A percentile compares a stretch with the other conserved stretches of the same genome.
phyloP scores from a whole-genome alignment of 164 flowering plant genomes.

The Brasenia schreberi region DNA sequence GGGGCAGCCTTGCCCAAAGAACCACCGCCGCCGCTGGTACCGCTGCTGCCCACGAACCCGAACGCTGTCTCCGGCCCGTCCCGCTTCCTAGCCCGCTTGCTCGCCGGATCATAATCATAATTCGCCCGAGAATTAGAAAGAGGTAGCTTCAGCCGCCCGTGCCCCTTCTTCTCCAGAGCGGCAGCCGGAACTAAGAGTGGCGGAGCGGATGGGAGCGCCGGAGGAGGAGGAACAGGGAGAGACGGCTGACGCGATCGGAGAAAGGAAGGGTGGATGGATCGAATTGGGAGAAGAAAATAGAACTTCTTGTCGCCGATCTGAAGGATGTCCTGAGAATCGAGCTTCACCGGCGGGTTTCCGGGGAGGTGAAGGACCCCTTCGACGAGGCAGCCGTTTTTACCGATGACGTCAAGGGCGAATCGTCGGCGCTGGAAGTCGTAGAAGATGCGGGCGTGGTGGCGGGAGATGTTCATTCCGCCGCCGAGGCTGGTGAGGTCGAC shows the following conservation, averaged over 20 bases:
- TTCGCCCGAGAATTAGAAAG: neutral
- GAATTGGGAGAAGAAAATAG: conserved; percentile 65
- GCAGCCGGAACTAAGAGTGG: neutral
- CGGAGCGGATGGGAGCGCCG: neutral
- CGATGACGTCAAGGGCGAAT: conserved; percentile 84
- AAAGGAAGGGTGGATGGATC: conserved; percentile 32
- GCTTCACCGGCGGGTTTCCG: conserved; percentile 68
- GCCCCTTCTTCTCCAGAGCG: conserved; percentile 22
- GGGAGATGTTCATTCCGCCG: conserved; percentile 99
- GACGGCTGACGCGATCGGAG: conserved; percentile 6
- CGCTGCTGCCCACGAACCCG: neutral
- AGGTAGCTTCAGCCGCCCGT: conserved; percentile 12
- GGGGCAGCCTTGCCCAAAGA: neutral
- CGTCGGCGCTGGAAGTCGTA: conserved; percentile 95
- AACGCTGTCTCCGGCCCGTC: neutral
- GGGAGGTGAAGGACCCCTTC: conserved; percentile 95
- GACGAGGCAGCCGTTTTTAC: conserved; percentile 88
- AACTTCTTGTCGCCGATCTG: conserved; percentile 98
- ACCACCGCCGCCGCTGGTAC: neutral
- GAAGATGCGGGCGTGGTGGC: conserved; percentile 98
- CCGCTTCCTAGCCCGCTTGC: conserved; percentile 35
- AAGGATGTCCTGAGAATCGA: conserved; percentile 85
- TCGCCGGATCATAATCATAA: conserved; percentile 20
- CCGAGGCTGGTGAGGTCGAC: conserved; percentile 86
- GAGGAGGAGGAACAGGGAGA: conserved; percentile 3